Conservation (phyloP, 306 rosid species). For the Lathyrus tuberosus region DNA sequence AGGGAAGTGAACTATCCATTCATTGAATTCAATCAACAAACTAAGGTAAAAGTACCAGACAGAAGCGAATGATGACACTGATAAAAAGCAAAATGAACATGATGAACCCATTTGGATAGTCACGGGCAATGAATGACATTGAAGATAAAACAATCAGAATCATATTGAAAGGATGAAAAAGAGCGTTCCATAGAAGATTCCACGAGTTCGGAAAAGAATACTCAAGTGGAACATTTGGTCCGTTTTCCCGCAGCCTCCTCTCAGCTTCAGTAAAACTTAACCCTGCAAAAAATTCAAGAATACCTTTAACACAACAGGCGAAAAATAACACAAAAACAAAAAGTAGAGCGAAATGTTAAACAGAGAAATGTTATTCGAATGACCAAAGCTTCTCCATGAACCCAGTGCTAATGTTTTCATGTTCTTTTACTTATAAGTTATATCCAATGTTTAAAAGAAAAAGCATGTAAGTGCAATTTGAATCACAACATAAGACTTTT, state of each 20-base stretch:
- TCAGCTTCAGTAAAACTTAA: conserved; percentile 82
- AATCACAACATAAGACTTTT: neutral
- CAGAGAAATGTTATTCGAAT: neutral
- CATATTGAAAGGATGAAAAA: conserved; percentile 82
- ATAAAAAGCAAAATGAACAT: conserved; percentile 75
- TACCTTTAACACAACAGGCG: neutral
- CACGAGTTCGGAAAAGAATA: conserved; percentile 72
- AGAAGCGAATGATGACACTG: conserved; percentile 80
- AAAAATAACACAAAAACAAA: neutral
- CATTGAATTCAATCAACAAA: neutral
- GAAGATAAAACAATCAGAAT: conserved; percentile 69
- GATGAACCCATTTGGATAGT: conserved; percentile 66
- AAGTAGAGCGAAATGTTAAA: neutral
- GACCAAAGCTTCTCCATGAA: neutral
- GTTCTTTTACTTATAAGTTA: neutral
- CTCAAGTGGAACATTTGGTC: conserved; percentile 74
- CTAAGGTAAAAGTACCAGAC: conserved; percentile 54
- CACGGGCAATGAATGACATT: conserved; percentile 63
- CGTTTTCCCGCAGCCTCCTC: conserved; percentile 67
- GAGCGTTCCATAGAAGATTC: conserved; percentile 73
- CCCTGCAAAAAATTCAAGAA: conserved; percentile 52
- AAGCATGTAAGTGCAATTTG: neutral
- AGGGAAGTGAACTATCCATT: neutral
- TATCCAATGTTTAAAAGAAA: neutral
- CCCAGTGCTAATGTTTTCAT: neutral